These are phyloP conservation scores for Lactuca sativa DNA, from an alignment of 129 eudicot species.

Conservation along the genomic window DNA sequence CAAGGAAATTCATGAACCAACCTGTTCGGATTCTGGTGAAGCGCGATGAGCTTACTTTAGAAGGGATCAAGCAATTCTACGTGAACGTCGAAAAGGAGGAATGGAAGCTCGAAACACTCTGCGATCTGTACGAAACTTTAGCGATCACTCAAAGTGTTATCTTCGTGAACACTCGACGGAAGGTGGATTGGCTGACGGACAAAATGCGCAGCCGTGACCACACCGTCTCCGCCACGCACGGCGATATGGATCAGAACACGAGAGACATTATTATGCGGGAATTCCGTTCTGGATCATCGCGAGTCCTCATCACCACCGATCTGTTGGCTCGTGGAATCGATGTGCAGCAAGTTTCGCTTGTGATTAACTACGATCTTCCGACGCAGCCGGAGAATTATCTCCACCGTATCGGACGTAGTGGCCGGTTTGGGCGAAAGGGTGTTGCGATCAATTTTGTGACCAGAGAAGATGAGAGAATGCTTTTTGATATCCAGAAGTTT, in stretches of 20 bases:
- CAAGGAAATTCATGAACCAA: slow-evolving; percentile 55
- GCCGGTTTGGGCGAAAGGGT: slow-evolving; percentile 52
- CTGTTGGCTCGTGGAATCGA: slow-evolving; percentile 54
- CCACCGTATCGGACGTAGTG: slow-evolving; percentile 57
- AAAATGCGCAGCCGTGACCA: slow-evolving; percentile 60
- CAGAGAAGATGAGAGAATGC: slow-evolving; percentile 39
- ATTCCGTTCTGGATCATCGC: slow-evolving; percentile 53
- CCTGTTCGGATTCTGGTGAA: slow-evolving; percentile 57
- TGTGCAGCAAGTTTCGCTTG: slow-evolving; percentile 53
- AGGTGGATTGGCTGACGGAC: slow-evolving; percentile 58
- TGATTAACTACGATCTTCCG: slow-evolving; percentile 50
- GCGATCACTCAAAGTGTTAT: slow-evolving; percentile 61
- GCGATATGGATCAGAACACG: slow-evolving; percentile 54
- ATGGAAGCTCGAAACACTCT: slow-evolving; percentile 56
- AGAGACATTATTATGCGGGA: slow-evolving; percentile 60
- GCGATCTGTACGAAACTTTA: slow-evolving; percentile 52
- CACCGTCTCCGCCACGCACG: slow-evolving; percentile 52
- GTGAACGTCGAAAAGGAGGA: slow-evolving; percentile 57
- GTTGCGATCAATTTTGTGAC: slow-evolving; percentile 51
- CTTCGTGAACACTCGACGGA: slow-evolving; percentile 52
- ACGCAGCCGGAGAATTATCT: slow-evolving; percentile 58
- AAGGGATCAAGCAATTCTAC: slow-evolving; percentile 55
- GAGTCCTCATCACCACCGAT: slow-evolving; percentile 52
- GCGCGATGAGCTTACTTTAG: slow-evolving; percentile 54
- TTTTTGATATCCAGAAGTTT: slow-evolving; percentile 45